Base-by-base conservation (phyloP, 129 eudicot species). In the Flaveria robusta region DNA sequence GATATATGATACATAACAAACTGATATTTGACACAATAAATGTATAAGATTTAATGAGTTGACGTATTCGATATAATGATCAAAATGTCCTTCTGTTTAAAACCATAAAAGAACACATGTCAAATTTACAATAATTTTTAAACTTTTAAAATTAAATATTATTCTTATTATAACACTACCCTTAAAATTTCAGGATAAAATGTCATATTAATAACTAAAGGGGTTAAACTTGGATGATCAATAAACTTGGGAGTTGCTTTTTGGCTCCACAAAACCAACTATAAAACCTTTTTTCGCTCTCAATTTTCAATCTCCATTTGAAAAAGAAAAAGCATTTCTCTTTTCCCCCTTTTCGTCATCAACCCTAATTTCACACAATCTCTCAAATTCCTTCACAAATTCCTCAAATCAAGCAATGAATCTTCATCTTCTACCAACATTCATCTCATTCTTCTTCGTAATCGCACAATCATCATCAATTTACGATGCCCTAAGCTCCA, bases 401-500 rank as follows among this genome's bases (percentile, higher is more conserved):
- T 23, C 60, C 54, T 7, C 27, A 11, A 43, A 63, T 71, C 46
- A 72, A 64, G 11, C 22, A 13, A 76, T 76, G 55, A 12, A 24
- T n/a, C 9, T 65, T 22, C 79, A 22, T 23, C 75, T 54, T 13
- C 39, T 29, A 12, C 4, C 34, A n/a, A 26, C 47, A 5, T 0
- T 72, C 56, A 10, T 79, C n/a, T 23, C 79, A 18, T 64, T 72
- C 27, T 19, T 72, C 62, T 46, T 51, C 74, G 16, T 23, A 22
- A 11, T 34, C 1, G 0, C 66, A 0, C 78, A 65, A 46, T 74
- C 86, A 52, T 71, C 80, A 7, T 29, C 92, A 39, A 85, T 90
- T 12, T 87, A 92, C 62, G 90, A 84, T 22, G 87, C 82, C 72
- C 83, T 92, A 3, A 41, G 29, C 24, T 71, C 81, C 26, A 80